Percentiles rank a stretch among this genome's conserved stretches.
Conservation (phyloP, 805 yeast species). For the Lachancea waltii region DNA sequence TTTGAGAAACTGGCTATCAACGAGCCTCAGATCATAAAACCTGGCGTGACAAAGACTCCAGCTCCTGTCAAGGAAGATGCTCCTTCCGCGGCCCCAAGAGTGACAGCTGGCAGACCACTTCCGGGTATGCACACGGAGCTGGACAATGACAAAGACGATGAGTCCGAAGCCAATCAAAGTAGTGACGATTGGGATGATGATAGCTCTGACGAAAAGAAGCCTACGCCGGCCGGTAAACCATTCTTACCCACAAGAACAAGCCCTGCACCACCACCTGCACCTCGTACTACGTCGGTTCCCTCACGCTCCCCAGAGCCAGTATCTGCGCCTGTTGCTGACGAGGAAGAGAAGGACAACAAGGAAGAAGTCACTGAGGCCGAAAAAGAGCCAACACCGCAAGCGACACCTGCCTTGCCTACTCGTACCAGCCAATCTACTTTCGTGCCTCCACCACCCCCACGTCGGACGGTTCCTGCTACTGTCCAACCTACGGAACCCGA, state of each 20-base stretch:
- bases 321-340: constrained; percentile 14
- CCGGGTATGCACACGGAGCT: constrained; percentile 31
- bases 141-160: constrained; percentile 19
- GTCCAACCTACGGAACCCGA: background rate
- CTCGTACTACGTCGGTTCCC: no score
- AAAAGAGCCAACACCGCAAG: constrained; percentile 16
- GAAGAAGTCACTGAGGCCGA: constrained; percentile 21
- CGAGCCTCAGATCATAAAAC: constrained; percentile 28
- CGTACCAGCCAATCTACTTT: constrained; percentile 13
- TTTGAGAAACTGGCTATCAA: constrained; percentile 29
- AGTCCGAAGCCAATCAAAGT: constrained; percentile 23
- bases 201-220: background rate
- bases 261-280: constrained; percentile 28
- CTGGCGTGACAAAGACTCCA: constrained; percentile 16
- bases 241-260: constrained; percentile 11
- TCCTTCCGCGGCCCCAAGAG: constrained; percentile 11
- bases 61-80: constrained; percentile 18
- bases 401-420: constrained; percentile 17
- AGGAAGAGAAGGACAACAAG: constrained; percentile 19
- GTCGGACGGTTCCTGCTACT: constrained; percentile 16
- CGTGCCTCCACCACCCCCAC: constrained; percentile 31
- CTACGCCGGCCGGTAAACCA: constrained; percentile 5
- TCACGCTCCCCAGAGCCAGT: constrained; percentile 12
- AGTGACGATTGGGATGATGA: constrained; percentile 15
- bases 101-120: constrained; percentile 27